phyloP scores from a whole-genome alignment of 805 yeast genomes.

The Metschnikowia cubensis region DNA sequence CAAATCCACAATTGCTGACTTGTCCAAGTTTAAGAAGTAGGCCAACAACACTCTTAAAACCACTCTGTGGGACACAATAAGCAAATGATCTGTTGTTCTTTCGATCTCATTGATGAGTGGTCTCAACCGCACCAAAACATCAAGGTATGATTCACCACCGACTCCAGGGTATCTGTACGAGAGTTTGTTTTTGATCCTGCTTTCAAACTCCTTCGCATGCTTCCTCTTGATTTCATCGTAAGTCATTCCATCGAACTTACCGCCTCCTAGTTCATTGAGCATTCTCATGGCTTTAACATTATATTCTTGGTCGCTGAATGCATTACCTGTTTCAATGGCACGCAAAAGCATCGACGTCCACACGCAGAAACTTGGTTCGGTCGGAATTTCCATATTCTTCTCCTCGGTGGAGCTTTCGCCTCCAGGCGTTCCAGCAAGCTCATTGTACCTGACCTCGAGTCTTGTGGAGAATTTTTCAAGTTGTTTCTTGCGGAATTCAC shows the following conservation, averaged over 20 bases:
- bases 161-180: slow-evolving; percentile 93
- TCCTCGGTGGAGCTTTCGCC: slow-evolving; percentile 13
- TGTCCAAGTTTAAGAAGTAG: slow-evolving; percentile 78
- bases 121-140: slow-evolving; percentile 84
- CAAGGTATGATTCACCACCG: slow-evolving; percentile 94
- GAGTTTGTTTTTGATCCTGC: slow-evolving; percentile 73
- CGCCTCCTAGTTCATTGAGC: slow-evolving; percentile 93
- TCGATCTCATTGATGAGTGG: slow-evolving; percentile 92
- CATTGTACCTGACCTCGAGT: slow-evolving; percentile 40
- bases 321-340: slow-evolving; percentile 71
- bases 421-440: slow-evolving; percentile 24
- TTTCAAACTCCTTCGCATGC: slow-evolving; percentile 74
- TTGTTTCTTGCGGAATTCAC: slow-evolving; percentile 62
- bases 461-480: slow-evolving; percentile 48
- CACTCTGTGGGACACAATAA: slow-evolving; percentile 85
- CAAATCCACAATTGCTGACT: slow-evolving; percentile 78
- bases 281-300: slow-evolving; percentile 85
- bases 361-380: slow-evolving; percentile 77
- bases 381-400: slow-evolving; percentile 30
- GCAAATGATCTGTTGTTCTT: slow-evolving; percentile 80
- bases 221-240: slow-evolving; percentile 74
- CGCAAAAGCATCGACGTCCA: slow-evolving; percentile 89
- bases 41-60: slow-evolving; percentile 85
- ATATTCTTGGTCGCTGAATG: slow-evolving; percentile 68
- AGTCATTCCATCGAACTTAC: slow-evolving; percentile 88